Evolutionary conservation across 345 rosid species (phyloP).

Genomic region (Eucalyptus microcorys): DNA sequence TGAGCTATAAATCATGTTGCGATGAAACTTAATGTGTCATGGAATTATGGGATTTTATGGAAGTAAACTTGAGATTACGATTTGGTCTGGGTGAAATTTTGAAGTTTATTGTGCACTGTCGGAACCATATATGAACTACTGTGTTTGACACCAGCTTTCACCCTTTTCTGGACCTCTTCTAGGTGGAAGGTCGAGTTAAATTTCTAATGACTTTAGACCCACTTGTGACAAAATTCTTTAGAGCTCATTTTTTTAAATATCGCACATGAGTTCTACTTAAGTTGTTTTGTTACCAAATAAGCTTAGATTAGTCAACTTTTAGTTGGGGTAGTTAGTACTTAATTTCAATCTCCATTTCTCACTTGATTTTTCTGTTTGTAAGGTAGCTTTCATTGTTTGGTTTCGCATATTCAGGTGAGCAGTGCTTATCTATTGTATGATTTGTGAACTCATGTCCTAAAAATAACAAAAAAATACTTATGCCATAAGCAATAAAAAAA

Average conservation of each 20-base stretch:
- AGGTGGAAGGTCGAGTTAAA: not conserved
- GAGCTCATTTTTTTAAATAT: too few relatives aligned
- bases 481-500: too few relatives aligned
- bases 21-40: rapidly evolving
- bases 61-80: not conserved
- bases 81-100: not conserved
- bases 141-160: not conserved
- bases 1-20: not conserved
- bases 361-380: not conserved
- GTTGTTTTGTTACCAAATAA: not conserved
- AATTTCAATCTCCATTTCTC: not conserved
- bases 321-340: not conserved
- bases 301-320: not conserved
- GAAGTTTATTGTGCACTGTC: not conserved
- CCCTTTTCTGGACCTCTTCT: not conserved
- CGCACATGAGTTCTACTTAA: too few relatives aligned
- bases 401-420: not conserved
- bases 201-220: not conserved
- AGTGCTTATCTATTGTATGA: not conserved
- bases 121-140: not conserved
- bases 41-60: not conserved
- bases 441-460: too few relatives aligned
- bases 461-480: too few relatives aligned
- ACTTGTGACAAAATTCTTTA: not conserved
- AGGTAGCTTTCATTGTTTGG: too few relatives aligned